Conservation (phyloP, 768 basidiomycete genomes). For the Gloeostereum incarnatum region DNA sequence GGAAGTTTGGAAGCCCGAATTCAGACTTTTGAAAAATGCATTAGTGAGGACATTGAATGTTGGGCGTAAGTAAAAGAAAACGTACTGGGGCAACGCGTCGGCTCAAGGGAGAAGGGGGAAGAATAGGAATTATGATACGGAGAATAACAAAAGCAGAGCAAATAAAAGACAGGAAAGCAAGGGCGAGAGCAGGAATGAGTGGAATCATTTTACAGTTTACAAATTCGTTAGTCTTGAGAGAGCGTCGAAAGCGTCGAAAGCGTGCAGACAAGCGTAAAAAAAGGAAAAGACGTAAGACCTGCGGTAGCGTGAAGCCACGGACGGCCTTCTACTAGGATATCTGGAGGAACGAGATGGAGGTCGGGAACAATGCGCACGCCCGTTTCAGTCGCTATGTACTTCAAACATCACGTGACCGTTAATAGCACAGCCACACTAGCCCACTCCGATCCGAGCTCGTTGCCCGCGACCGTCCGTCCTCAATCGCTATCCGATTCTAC, state of each 20-base stretch:
- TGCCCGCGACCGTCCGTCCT: too few relatives aligned
- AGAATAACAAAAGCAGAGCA: constrained; percentile 70
- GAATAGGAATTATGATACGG: constrained; percentile 64
- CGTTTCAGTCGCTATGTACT: too few relatives aligned
- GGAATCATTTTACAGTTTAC: constrained; percentile 48
- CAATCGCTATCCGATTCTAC: too few relatives aligned
- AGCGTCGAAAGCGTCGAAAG: constrained; percentile 32
- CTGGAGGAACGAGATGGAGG: too few relatives aligned
- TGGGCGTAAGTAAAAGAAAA: constrained; percentile 9
- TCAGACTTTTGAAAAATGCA: constrained; percentile 46
- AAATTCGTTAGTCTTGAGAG: constrained; percentile 24
- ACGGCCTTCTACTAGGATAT: too few relatives aligned
- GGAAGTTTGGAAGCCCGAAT: constrained; percentile 66
- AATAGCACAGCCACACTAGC: too few relatives aligned
- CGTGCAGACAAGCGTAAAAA: constrained; percentile 13
- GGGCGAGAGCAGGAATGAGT: constrained; percentile 53
- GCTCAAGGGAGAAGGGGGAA: constrained; percentile 67
- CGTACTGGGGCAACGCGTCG: constrained; percentile 66
- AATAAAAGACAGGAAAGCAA: constrained; percentile 64
- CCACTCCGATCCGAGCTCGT: too few relatives aligned
- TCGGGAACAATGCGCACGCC: too few relatives aligned
- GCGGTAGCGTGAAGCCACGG: constrained; percentile 17
- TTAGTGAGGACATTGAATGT: constrained; percentile 11
- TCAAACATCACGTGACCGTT: too few relatives aligned
- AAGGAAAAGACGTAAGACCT: constrained; percentile 32